phyloP scores from a whole-genome alignment of 441 rosid genomes.

The Brassica hybrid region DNA sequence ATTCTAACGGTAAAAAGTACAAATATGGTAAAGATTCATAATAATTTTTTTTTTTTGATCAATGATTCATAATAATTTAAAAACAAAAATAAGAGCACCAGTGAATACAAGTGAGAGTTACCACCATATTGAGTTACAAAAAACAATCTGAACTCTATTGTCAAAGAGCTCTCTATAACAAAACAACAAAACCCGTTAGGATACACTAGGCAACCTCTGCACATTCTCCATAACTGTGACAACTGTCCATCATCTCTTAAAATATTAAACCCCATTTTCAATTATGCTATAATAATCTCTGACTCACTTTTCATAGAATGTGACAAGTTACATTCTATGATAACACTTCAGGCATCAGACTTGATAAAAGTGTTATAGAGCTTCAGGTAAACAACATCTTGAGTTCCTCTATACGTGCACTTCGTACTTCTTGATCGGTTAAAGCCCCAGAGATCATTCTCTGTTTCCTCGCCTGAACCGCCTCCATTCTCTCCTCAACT shows the following conservation, averaged over 20 bases:
- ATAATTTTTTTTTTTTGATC: too few species aligned
- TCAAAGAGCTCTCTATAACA: slow-evolving; percentile 18
- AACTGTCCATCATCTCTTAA: slow-evolving; percentile 13
- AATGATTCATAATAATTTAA: not conserved
- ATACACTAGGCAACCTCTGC: slow-evolving; percentile 28
- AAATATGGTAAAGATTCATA: too few species aligned
- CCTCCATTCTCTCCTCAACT: slow-evolving; percentile 97
- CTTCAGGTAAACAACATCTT: slow-evolving; percentile 86
- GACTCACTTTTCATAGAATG: slow-evolving; percentile 12
- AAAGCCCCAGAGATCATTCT: slow-evolving; percentile 91
- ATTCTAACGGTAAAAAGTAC: not conserved
- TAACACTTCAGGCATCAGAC: slow-evolving; percentile 32
- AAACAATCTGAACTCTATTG: not conserved
- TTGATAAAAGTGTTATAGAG: not conserved
- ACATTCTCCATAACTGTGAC: slow-evolving; percentile 23
- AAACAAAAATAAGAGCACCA: not conserved
- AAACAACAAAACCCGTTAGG: slow-evolving; percentile 5
- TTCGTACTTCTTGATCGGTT: slow-evolving; percentile 92
- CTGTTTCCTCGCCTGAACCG: slow-evolving; percentile 93
- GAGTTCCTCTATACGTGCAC: slow-evolving; percentile 88
- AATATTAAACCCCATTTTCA: slow-evolving; percentile 24
- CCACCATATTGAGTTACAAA: slow-evolving; percentile 7
- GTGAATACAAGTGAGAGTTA: not conserved
- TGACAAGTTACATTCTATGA: slow-evolving; percentile 24
- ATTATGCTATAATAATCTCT: slow-evolving; percentile 14